Base-by-base conservation (phyloP, 2,329 filamentous ascomycete genomes). In the Cryphonectria japonica region DNA sequence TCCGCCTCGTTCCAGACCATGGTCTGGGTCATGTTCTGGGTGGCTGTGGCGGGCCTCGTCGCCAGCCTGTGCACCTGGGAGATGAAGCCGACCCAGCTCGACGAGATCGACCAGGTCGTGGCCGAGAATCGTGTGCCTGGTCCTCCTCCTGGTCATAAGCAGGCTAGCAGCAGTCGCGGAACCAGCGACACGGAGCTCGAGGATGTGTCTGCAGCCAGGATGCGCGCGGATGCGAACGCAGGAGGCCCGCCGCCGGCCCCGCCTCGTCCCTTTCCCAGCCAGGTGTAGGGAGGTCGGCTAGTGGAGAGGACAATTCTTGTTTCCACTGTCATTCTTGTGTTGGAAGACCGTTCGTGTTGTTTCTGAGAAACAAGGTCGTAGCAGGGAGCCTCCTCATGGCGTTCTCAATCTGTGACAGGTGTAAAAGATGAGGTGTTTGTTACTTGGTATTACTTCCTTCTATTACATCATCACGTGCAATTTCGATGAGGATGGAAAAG, bases 41-140 rank as follows among this genome's bases (percentile, higher is more conserved):
- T 84, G 22, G 82, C 83, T 43, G 81, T 79, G 5, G 78, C 78
- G 61, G 85, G 85, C 76, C 77, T 86, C 8, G 69, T 84, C 37
- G 77, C 81, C 13, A 84, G 85, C 37, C 71, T 84, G 2, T 82
- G 84, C 67, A 82, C 83, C 0, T 79, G 85, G 68, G 83, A 87
- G 75, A 78, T 77, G 50, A 76, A 79, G 5, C 85, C 85, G 0
- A 66, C 68, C 2, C 63, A 65, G 76, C 78, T 39, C 52, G 37
- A 67, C 14, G 72, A 75, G 73, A 65, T 76, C 32, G 78, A 72
- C n/a, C 68, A 79, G 73, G 75, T 77, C 69, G 74, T 71, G 68
- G 71, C 75, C 14, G 74, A 74, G 13, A 71, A 34, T 7, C 57
- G 29, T 9, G 22, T n/a, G n/a, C 54, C 76, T 46, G 32, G 65